Base-by-base conservation (phyloP, 768 basidiomycete genomes). In the Royoungia palumana region DNA sequence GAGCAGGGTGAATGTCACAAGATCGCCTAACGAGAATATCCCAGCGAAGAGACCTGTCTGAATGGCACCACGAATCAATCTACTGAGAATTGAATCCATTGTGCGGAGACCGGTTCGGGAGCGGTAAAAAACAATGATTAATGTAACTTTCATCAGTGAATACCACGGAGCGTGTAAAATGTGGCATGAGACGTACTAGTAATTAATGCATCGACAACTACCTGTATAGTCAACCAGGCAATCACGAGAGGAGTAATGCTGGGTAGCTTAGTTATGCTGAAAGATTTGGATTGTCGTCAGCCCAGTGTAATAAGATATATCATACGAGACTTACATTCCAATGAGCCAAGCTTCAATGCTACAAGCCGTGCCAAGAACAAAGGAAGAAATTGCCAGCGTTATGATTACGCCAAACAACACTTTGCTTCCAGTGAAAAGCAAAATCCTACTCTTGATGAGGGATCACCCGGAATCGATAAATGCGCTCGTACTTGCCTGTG, bases 331-430 rank as follows among this genome's bases (percentile, higher is more conserved):
- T 9, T 51, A 78, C 76, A 60, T 64, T 38, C 59, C 53, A 30
- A 78, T 64, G 11, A 77, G 68, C 25, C 72, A 73, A 2, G 75
- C 74, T 45, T 66, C 71, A 35, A 75, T 65, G 11, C 77, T 75
- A 30, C 74, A 67, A 32, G 32, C 32, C 32, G 16, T 4, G 16
- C 32, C 32, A 5, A 32, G 9, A 16, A 32, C 2, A 6, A 32
- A 38, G 9, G 37, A 38, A 38, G 37, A 3, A 38, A 24, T 11
- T 5, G 37, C 73, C 14, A 74, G 48, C 3, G 61, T 19, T 6
- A 66, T 65, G 34, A 76, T 70, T n/a, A 71, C 14, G 12, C 47
- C 67, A 22, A 62, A 62, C 19, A 76, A 44, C 16, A 58, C 17
- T 32, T 16, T 35, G 25, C 46, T 55, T 2, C 17, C 35, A 20